Evolutionary conservation across 2,329 filamentous ascomycete genomes (phyloP).

Genomic region (Trichoderma koningiopsis): DNA sequence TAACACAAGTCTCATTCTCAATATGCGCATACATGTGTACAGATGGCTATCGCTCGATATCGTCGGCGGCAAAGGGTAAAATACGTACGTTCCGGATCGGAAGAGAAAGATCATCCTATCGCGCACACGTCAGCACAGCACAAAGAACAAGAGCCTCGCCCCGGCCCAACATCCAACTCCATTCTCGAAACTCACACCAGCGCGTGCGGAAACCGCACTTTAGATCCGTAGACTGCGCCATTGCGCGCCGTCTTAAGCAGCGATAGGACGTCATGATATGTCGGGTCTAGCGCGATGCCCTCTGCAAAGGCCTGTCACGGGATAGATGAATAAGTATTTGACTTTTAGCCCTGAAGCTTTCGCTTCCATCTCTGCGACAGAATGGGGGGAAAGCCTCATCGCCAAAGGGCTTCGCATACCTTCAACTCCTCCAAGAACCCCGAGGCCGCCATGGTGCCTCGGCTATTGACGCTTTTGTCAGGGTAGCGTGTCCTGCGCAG

Average conservation of each 20-base stretch:
- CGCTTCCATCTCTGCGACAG: background rate
- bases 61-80: conserved; percentile 3
- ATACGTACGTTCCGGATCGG: conserved; percentile 77
- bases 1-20: background rate
- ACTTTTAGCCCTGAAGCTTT: background rate
- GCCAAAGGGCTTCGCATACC: conserved; percentile 27
- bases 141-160: background rate
- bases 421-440: conserved; percentile 32
- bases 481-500: background rate
- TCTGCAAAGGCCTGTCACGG: conserved; percentile 67
- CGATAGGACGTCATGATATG: conserved; percentile 80
- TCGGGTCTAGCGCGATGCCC: conserved; percentile 76
- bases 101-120: conserved; percentile 93
- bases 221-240: conserved; percentile 93
- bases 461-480: conserved; percentile 19
- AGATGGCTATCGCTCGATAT: background rate
- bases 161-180: background rate
- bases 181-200: conserved; percentile 62
- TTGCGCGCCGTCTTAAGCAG: conserved; percentile 93
- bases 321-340: background rate
- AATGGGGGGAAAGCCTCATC: background rate
- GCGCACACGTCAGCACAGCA: conserved; percentile 29
- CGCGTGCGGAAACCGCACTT: conserved; percentile 97
- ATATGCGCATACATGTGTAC: background rate
- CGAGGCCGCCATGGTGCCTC: conserved; percentile 29